phyloP scores from a whole-genome alignment of 345 rosid genomes.

The Pistacia vera region DNA sequence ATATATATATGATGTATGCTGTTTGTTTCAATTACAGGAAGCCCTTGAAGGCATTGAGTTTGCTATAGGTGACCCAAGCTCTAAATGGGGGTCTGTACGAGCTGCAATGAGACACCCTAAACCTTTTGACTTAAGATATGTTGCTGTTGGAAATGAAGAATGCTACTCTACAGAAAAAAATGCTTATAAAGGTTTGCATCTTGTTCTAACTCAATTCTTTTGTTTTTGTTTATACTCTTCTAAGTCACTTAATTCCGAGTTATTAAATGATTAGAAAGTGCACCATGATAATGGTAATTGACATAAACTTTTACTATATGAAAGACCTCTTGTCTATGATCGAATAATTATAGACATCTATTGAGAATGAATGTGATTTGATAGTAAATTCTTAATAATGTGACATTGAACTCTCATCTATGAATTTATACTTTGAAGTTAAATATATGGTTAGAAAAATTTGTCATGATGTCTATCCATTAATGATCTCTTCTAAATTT shows the following conservation, averaged over 20 bases:
- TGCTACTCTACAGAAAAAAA: slow-evolving; percentile 38
- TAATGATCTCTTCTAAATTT: too few relatives aligned
- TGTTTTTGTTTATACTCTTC: neutral
- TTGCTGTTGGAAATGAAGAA: slow-evolving; percentile 78
- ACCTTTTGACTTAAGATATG: slow-evolving; percentile 89
- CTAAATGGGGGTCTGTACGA: slow-evolving; percentile 89
- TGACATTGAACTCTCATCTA: too few relatives aligned
- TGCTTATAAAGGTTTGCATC: slow-evolving; percentile 69
- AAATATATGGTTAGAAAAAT: too few relatives aligned
- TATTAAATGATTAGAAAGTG: too few relatives aligned
- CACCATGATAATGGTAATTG: too few relatives aligned
- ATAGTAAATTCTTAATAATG: neutral
- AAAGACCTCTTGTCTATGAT: neutral
- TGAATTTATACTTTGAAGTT: too few relatives aligned
- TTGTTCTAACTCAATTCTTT: slow-evolving; percentile 3
- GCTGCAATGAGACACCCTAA: slow-evolving; percentile 91
- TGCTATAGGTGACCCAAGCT: slow-evolving; percentile 74
- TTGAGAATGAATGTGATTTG: neutral
- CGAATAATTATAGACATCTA: neutral
- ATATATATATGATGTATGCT: neutral
- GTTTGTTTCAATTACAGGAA: slow-evolving; percentile 55
- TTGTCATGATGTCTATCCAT: too few relatives aligned
- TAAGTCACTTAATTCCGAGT: too few relatives aligned
- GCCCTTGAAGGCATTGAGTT: slow-evolving; percentile 94
- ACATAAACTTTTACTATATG: too few relatives aligned